Percentiles rank a stretch among this genome's conserved stretches.
Evolutionary conservation across 1,284 basidiomycete genomes (phyloP).

Genomic region (Ceratobasidium sp.): DNA sequence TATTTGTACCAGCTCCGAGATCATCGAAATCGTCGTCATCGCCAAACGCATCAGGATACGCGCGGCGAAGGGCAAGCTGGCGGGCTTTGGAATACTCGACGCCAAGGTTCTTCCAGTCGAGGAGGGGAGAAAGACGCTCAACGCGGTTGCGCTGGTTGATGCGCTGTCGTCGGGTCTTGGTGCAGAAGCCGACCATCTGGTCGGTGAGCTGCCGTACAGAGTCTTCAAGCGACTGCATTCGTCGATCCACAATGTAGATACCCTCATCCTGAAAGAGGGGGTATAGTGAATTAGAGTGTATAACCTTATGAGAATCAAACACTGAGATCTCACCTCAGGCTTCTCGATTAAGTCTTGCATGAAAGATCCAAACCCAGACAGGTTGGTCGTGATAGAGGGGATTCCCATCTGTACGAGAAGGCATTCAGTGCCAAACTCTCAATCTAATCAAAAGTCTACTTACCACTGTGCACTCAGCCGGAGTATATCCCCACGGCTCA

Average conservation of each 20-base stretch:
- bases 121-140: conserved; percentile 88
- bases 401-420: conserved; percentile 83
- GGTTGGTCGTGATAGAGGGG: conserved; percentile 95
- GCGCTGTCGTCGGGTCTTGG: conserved; percentile 93
- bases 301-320: conserved; percentile 59
- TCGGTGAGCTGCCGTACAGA: conserved; percentile 77
- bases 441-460: conserved; percentile 51
- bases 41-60: conserved; percentile 92
- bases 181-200: conserved; percentile 81
- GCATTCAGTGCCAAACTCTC: conserved; percentile 43
- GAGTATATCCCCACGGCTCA: conserved; percentile 93
- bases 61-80: conserved; percentile 90
- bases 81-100: conserved; percentile 97
- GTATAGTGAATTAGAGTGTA: conserved; percentile 45
- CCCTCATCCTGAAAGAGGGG: conserved; percentile 68
- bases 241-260: conserved; percentile 95
- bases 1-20: conserved; percentile 68
- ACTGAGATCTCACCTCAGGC: conserved; percentile 57
- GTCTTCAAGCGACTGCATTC: conserved; percentile 90
- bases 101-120: conserved; percentile 99
- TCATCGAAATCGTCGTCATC: conserved; percentile 57
- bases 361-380: conserved; percentile 97
- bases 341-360: conserved; percentile 99
- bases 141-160: conserved; percentile 99
- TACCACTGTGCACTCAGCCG: conserved; percentile 85